Evolutionary conservation across 2,329 filamentous ascomycete species (phyloP).

Genomic region (Penicillium olsonii): DNA sequence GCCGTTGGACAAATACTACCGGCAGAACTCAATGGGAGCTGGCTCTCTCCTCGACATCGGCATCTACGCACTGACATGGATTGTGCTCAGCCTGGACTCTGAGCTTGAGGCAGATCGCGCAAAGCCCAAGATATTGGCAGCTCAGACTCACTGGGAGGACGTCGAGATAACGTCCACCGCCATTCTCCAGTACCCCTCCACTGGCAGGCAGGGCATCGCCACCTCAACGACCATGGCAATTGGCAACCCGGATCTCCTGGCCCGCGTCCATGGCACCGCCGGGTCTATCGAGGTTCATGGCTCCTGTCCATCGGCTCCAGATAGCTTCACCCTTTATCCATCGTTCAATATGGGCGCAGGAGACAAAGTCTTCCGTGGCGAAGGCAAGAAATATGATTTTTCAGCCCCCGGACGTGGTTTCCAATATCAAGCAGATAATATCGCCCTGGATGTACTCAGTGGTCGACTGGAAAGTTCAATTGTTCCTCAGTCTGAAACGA

Average conservation of each 20-base stretch:
- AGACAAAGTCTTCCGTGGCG: constrained; percentile 15
- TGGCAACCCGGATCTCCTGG: not conserved
- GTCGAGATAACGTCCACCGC: constrained; percentile 38
- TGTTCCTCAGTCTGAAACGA: constrained; percentile 51
- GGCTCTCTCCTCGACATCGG: constrained; percentile 18
- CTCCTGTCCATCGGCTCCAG: not conserved
- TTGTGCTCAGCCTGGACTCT: constrained; percentile 8
- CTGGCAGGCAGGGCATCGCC: constrained; percentile 45
- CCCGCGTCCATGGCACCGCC: constrained; percentile 19
- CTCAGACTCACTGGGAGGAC: constrained; percentile 21
- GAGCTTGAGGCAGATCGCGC: not conserved
- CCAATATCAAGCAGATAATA: constrained; percentile 37
- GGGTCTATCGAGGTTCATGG: not conserved
- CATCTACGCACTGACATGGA: constrained; percentile 18
- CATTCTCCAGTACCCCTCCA: constrained; percentile 43
- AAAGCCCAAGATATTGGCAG: constrained; percentile 8
- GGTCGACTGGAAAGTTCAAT: constrained; percentile 40
- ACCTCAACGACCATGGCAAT: constrained; percentile 38
- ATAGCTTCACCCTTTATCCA: not conserved
- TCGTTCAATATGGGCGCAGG: not conserved
- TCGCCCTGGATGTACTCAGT: constrained; percentile 32
- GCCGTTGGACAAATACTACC: constrained; percentile 3
- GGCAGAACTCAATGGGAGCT: constrained; percentile 11
- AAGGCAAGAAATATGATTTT: constrained; percentile 29
- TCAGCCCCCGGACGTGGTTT: constrained; percentile 28